phyloP scores from a whole-genome alignment of 495 filamentous ascomycete genomes.

The Penicillium coprophilum region DNA sequence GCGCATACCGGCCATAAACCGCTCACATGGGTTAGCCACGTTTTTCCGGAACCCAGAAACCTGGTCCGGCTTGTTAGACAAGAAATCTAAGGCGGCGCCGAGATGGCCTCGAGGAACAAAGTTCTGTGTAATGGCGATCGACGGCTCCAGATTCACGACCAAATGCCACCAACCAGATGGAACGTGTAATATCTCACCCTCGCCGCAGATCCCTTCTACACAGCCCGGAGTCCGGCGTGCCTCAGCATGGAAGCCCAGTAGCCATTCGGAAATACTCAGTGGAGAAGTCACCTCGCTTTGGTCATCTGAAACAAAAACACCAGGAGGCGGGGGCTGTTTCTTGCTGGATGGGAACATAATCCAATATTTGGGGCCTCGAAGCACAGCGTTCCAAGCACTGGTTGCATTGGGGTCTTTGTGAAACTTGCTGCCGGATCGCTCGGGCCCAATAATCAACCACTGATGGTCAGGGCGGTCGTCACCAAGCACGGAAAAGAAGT shows the following conservation, averaged over 20 bases:
- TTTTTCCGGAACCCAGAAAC: constrained; percentile 81
- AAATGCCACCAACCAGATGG: constrained; percentile 96
- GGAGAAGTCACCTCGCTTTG: constrained; percentile 93
- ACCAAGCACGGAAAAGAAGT: constrained; percentile 82
- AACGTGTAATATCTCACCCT: constrained; percentile 91
- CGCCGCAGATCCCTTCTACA: constrained; percentile 79
- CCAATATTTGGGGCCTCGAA: constrained; percentile 95
- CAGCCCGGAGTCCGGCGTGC: constrained; percentile 77
- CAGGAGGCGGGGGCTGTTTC: constrained; percentile 68
- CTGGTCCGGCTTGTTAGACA: constrained; percentile 78
- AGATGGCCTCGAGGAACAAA: constrained; percentile 84
- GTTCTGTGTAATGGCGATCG: constrained; percentile 93
- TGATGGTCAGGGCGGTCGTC: constrained; percentile 79
- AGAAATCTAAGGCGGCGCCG: constrained; percentile 71
- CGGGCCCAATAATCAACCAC: constrained; percentile 92
- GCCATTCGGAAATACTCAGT: constrained; percentile 93
- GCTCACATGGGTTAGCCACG: constrained; percentile 68
- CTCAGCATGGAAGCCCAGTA: constrained; percentile 86
- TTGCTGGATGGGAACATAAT: constrained; percentile 82
- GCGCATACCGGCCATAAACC: constrained; percentile 71
- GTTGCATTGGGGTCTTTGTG: constrained; percentile 82
- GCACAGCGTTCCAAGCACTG: constrained; percentile 94
- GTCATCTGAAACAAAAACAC: constrained; percentile 88
- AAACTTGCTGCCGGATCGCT: constrained; percentile 89
- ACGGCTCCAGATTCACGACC: constrained; percentile 81